Conservation (phyloP, 179 eudicot species). For the Vitellaria paradoxa region DNA sequence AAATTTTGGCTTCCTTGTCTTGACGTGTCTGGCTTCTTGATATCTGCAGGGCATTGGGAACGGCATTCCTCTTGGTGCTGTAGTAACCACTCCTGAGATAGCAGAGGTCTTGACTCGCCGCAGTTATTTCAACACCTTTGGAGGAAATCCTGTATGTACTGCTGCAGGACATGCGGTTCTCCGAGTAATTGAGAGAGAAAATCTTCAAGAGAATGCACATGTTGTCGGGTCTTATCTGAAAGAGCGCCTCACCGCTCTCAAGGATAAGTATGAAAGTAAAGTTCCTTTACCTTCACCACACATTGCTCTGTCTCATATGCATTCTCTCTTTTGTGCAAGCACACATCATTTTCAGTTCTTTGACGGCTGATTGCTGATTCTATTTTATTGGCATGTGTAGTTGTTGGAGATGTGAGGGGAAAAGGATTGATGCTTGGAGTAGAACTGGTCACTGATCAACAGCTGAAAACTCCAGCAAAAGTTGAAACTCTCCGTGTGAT, state of each 20-base stretch:
- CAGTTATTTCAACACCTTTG: conserved; percentile 90
- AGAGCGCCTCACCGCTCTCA: conserved; percentile 55
- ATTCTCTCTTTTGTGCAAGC: conserved; percentile 7
- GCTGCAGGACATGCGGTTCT: conserved; percentile 96
- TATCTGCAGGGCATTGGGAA: conserved; percentile 85
- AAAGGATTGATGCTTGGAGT: conserved; percentile 93
- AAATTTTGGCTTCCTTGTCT: neutral
- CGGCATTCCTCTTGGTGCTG: conserved; percentile 96
- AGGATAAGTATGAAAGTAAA: conserved; percentile 81
- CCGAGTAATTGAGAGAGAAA: conserved; percentile 80
- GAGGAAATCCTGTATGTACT: conserved; percentile 93
- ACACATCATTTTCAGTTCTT: neutral
- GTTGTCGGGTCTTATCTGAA: conserved; percentile 75
- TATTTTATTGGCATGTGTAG: conserved; percentile 36
- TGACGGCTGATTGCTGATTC: neutral
- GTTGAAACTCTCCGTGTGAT: conserved; percentile 74
- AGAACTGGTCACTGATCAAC: conserved; percentile 83
- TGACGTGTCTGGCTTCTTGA: neutral
- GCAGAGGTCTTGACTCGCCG: conserved; percentile 81
- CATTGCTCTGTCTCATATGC: neutral
- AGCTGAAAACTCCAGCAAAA: conserved; percentile 79
- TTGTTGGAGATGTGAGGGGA: conserved; percentile 97
- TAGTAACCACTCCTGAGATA: conserved; percentile 90
- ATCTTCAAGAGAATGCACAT: conserved; percentile 83
- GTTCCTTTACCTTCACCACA: conserved; percentile 10